Percentiles rank a stretch among this genome's conserved stretches.
Evolutionary conservation across 139 green algal genomes (phyloP).

Genomic region (Dunaliella sp.): DNA sequence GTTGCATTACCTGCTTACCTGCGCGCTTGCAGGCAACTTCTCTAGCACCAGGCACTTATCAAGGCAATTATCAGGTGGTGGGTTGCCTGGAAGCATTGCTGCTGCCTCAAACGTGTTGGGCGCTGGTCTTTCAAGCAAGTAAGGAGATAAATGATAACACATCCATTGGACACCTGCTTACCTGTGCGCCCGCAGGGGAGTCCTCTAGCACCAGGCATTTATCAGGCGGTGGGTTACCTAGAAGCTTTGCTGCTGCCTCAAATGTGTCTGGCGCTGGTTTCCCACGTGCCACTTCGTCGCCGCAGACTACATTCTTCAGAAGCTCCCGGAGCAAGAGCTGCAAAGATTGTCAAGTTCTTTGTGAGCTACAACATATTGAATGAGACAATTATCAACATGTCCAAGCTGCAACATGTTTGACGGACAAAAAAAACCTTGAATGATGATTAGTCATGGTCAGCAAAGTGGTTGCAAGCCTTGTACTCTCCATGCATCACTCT

Average conservation of each 20-base stretch:
- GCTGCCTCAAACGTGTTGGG: slow-evolving; percentile 82
- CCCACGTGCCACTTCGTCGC: slow-evolving; percentile 62
- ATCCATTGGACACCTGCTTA: too few species aligned
- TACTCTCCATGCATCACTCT: too few species aligned
- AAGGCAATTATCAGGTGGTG: slow-evolving; percentile 54
- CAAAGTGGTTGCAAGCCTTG: too few species aligned
- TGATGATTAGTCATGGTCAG: too few species aligned
- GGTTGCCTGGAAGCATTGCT: slow-evolving; percentile 49
- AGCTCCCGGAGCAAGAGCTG: not conserved
- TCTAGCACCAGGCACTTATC: slow-evolving; percentile 80
- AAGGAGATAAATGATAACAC: too few species aligned
- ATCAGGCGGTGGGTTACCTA: slow-evolving; percentile 42
- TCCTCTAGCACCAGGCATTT: slow-evolving; percentile 88
- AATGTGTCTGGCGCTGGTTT: slow-evolving; percentile 92
- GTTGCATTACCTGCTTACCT: slow-evolving; percentile 46
- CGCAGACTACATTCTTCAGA: slow-evolving; percentile 37
- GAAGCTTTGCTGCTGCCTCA: slow-evolving; percentile 46
- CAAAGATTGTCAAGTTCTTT: too few species aligned
- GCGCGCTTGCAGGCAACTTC: slow-evolving; percentile 72
- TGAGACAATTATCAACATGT: too few species aligned
- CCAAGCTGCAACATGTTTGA: too few species aligned
- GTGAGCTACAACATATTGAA: too few species aligned
- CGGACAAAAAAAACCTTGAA: too few species aligned
- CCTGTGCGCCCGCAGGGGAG: slow-evolving; percentile 65
- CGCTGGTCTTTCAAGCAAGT: slow-evolving; percentile 80